A percentile compares a stretch with the other conserved stretches of the same genome.
These are phyloP conservation scores for Gaeumannomyces sp. DNA, from an alignment of 2,329 filamentous ascomycete species.

Conservation along the genomic window DNA sequence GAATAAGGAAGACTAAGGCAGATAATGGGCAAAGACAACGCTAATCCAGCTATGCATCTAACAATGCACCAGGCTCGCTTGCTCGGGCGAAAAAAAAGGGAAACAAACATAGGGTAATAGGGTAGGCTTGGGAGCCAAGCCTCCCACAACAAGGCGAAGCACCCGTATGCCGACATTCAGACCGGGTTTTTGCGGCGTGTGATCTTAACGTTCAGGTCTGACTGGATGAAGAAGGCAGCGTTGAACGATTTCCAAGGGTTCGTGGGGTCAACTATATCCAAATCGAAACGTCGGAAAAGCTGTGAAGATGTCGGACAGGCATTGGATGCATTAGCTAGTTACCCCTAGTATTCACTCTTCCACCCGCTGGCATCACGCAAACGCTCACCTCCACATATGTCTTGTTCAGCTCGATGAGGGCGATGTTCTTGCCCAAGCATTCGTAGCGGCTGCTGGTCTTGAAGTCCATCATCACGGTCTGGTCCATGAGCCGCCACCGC, in stretches of 20 bases:
- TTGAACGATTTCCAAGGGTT: conserved; percentile 27
- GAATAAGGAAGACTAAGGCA: background rate
- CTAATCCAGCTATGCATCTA: too few species aligned
- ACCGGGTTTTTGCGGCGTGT: conserved; percentile 11
- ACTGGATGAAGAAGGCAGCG: conserved; percentile 22
- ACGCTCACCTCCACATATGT: conserved; percentile 31
- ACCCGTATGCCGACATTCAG: background rate
- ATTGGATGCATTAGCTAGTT: background rate
- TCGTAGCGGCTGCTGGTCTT: conserved; percentile 22
- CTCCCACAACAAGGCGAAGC: background rate
- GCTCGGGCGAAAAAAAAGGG: background rate
- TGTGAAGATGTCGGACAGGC: conserved; percentile 8
- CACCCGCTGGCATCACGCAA: conserved; percentile 16
- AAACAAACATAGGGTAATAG: background rate
- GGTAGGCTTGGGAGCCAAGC: background rate
- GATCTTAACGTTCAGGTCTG: conserved; percentile 18
- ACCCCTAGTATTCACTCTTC: too few species aligned
- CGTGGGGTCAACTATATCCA: conserved; percentile 20
- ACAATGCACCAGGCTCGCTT: background rate
- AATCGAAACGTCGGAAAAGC: conserved; percentile 23
- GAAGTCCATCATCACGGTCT: conserved; percentile 15
- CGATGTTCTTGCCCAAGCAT: conserved; percentile 34
- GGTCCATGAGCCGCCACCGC: conserved; percentile 23
- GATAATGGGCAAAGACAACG: too few species aligned
- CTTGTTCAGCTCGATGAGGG: conserved; percentile 35